Evolutionary conservation across 148 eudicot species (phyloP), one percentile per base, ranked within the genome.

Genomic region (Rhododendron williamsianum): DNA sequence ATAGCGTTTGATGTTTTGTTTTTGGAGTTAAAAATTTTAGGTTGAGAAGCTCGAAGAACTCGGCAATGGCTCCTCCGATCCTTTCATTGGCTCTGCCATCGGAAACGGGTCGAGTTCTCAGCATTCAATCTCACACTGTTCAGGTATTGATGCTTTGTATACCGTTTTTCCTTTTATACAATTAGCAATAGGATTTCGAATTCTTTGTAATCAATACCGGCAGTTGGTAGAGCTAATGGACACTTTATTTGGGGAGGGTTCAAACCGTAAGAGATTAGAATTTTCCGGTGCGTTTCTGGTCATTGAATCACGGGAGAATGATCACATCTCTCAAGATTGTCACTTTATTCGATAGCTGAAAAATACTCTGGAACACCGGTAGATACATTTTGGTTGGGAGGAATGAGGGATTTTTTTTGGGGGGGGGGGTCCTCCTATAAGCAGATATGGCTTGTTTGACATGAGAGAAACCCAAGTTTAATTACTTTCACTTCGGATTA

Each of bases 41-140:
- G 85, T 81, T 36, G 36, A 86, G 86, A 63, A 89, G 89, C 81
- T 88, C 33, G 56, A 92, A 83, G 80, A 88, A 85, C 35, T 88
- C 86, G 46, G 81, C 11, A 79, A 94, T 93, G 95, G 91, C 94
- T 84, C 99, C 94, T 38, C 99, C 99, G 9, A 90, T 96, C 65
- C 88, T 96, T 0, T 93, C 99, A 1, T 77, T 96, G 74, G 98
- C 92, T 82, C 91, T 96, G 90, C 99, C 98, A 19, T 93, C 98
- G 18, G 95, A 91, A 23, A 95, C 96, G 51, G 99, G 99, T 48
- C 96, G 99, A 76, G 98, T 96, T 88, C 98, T 96, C 71, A 96
- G 99, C 86, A 95, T 96, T 83, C 99, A 96, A 79, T 96, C 99
- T 84, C 99, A 96, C 78, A 96, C 99, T 84, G 98, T 96, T 84